Percentiles rank a stretch among this genome's conserved stretches.
These are phyloP conservation scores for Glycine latifolia DNA, from an alignment of 306 rosid genomes.

Conservation along the genomic window DNA sequence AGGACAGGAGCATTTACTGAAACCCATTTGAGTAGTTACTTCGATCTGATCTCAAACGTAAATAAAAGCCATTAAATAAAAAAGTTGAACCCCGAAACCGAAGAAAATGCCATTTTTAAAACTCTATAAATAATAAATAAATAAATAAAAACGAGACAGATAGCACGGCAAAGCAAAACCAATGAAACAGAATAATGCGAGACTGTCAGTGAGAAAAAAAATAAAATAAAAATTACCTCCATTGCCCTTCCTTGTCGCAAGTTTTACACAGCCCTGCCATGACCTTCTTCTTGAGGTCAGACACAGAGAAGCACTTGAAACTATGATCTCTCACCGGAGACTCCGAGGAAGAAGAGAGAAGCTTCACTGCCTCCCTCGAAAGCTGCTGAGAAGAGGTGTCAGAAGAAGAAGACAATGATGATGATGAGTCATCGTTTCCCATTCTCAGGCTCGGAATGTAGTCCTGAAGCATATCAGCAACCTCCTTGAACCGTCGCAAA, in stretches of 20 bases:
- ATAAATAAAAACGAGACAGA: not conserved
- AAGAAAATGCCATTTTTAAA: not conserved
- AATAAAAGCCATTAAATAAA: not conserved
- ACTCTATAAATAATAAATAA: not conserved
- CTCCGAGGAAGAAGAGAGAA: slow-evolving; percentile 66
- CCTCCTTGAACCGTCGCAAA: slow-evolving; percentile 85
- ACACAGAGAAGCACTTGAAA: slow-evolving; percentile 94
- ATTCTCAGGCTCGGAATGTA: slow-evolving; percentile 91
- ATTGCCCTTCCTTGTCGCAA: slow-evolving; percentile 85
- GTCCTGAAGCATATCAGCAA: slow-evolving; percentile 94
- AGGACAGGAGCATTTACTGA: slow-evolving; percentile 55
- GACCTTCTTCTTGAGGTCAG: slow-evolving; percentile 90
- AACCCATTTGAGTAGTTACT: slow-evolving; percentile 21
- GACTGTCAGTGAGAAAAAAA: not conserved
- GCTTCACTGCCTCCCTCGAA: slow-evolving; percentile 79
- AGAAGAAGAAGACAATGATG: slow-evolving; percentile 54
- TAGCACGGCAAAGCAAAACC: slow-evolving; percentile 27
- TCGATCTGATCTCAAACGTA: slow-evolving; percentile 46
- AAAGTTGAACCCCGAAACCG: slow-evolving; percentile 36
- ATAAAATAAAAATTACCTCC: slow-evolving; percentile 69
- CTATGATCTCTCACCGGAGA: slow-evolving; percentile 59
- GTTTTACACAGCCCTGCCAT: slow-evolving; percentile 88
- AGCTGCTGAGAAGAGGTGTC: slow-evolving; percentile 64
- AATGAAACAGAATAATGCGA: slow-evolving; percentile 53
- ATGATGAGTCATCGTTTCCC: slow-evolving; percentile 62